These are phyloP conservation scores for Epithele typhae DNA, from an alignment of 768 basidiomycete species.

Conservation along the genomic window DNA sequence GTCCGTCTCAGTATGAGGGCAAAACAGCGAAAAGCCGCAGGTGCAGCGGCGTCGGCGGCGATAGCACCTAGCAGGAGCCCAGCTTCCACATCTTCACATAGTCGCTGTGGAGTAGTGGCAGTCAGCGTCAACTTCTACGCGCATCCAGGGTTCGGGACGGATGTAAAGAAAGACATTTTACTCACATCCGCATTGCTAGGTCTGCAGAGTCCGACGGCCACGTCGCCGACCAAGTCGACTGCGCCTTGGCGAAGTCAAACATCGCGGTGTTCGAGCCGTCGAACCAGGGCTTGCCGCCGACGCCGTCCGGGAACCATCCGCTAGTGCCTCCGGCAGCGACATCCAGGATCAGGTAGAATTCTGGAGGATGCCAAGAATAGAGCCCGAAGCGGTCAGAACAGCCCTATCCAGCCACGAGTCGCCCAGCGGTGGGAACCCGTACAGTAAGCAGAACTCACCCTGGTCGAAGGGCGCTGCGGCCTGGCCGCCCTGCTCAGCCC, in stretches of 20 bases:
- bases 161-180: constrained; percentile 1
- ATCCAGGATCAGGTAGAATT: constrained; percentile 79
- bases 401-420: background rate
- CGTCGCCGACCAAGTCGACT: constrained; percentile 66
- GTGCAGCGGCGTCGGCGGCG: background rate
- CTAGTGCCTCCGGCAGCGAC: constrained; percentile 80
- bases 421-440: no score
- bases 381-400: background rate
- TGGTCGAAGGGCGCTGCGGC: constrained; percentile 56
- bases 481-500: constrained; percentile 39
- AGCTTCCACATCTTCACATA: constrained; percentile 35
- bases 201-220: constrained; percentile 65
- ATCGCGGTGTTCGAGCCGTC: constrained; percentile 62
- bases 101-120: constrained; percentile 24
- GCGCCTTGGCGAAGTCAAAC: constrained; percentile 59
- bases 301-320: constrained; percentile 58
- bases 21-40: background rate
- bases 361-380: constrained; percentile 26
- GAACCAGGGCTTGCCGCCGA: constrained; percentile 66
- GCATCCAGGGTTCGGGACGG: background rate
- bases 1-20: no score
- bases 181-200: constrained; percentile 66
- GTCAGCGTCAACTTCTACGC: no score
- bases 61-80: constrained; percentile 14
- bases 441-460: constrained; percentile 24